A percentile compares a stretch with the other conserved stretches of the same genome.
Conservation (phyloP, 176 grass and related monocot species). For the Pontederia paniculata region DNA sequence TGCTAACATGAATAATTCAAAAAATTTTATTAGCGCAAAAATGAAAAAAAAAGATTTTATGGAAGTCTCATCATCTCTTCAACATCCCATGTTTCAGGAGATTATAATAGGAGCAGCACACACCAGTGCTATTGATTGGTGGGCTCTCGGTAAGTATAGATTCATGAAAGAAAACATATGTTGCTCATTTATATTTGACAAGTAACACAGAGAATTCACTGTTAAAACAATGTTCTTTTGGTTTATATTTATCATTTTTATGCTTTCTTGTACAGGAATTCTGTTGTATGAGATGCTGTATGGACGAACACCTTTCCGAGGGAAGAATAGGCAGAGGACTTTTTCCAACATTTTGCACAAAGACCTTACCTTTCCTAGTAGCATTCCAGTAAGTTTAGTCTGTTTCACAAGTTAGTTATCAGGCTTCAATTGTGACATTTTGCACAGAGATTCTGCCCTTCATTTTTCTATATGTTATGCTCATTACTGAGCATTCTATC, state of each 20-base stretch:
- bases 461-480: too few relatives aligned
- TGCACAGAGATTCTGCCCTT: too few relatives aligned
- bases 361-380: slow-evolving; percentile 87
- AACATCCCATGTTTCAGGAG: slow-evolving; percentile 42
- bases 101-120: slow-evolving; percentile 73
- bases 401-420: too few relatives aligned
- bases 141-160: slow-evolving; percentile 73
- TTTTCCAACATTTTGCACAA: slow-evolving; percentile 90
- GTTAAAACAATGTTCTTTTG: too few relatives aligned
- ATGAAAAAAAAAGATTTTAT: too few relatives aligned
- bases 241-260: too few relatives aligned
- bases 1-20: too few relatives aligned
- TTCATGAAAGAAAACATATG: not conserved
- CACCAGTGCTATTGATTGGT: slow-evolving; percentile 97
- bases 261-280: slow-evolving; percentile 49
- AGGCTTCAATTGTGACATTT: too few relatives aligned
- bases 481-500: too few relatives aligned
- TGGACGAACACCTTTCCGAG: slow-evolving; percentile 94
- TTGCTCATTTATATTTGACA: not conserved
- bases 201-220: too few relatives aligned
- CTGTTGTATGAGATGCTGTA: slow-evolving; percentile 97
- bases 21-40: too few relatives aligned
- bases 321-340: slow-evolving; percentile 91
- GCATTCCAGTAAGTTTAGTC: slow-evolving; percentile 65
- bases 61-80: too few relatives aligned